Evolutionary conservation across 768 basidiomycete species (phyloP).

Genomic region (Clathrus columnatus): DNA sequence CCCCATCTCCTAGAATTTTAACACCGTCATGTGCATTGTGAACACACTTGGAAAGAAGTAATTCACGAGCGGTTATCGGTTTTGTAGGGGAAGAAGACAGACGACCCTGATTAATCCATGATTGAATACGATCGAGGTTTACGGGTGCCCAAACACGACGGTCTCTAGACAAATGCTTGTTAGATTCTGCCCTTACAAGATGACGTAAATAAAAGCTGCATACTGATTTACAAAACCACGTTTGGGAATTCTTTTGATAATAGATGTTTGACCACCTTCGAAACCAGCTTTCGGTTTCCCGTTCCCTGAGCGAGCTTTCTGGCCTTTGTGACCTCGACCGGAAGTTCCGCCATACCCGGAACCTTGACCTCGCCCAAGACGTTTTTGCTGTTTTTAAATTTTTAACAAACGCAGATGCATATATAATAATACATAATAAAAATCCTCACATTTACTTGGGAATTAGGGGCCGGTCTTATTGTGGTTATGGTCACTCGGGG

Average conservation of each 20-base stretch:
- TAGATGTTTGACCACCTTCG: slow-evolving; percentile 95
- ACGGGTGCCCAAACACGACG: slow-evolving; percentile 71
- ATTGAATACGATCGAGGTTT: slow-evolving; percentile 79
- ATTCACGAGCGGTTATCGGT: slow-evolving; percentile 81
- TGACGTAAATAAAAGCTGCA: slow-evolving; percentile 23
- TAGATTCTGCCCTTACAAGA: neutral
- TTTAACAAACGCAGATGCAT: slow-evolving; percentile 12
- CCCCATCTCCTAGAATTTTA: slow-evolving; percentile 80
- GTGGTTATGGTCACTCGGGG: slow-evolving; percentile 42
- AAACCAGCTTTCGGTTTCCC: slow-evolving; percentile 78
- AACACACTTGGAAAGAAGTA: slow-evolving; percentile 79
- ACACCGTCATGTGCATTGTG: slow-evolving; percentile 87
- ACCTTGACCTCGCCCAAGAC: slow-evolving; percentile 88
- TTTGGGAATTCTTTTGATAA: slow-evolving; percentile 87
- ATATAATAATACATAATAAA: slow-evolving; percentile 5
- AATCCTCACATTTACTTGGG: slow-evolving; percentile 52
- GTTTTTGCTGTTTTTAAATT: slow-evolving; percentile 93
- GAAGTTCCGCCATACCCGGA: slow-evolving; percentile 89
- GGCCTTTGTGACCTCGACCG: slow-evolving; percentile 91
- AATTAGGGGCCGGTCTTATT: slow-evolving; percentile 59
- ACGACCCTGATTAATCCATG: slow-evolving; percentile 84
- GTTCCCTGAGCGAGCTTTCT: slow-evolving; percentile 85
- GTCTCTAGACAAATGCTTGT: slow-evolving; percentile 37
- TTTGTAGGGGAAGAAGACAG: slow-evolving; percentile 66
- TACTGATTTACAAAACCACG: slow-evolving; percentile 90